Base-by-base conservation (phyloP, 169 alveolate species). In the Blepharisma undulans region DNA sequence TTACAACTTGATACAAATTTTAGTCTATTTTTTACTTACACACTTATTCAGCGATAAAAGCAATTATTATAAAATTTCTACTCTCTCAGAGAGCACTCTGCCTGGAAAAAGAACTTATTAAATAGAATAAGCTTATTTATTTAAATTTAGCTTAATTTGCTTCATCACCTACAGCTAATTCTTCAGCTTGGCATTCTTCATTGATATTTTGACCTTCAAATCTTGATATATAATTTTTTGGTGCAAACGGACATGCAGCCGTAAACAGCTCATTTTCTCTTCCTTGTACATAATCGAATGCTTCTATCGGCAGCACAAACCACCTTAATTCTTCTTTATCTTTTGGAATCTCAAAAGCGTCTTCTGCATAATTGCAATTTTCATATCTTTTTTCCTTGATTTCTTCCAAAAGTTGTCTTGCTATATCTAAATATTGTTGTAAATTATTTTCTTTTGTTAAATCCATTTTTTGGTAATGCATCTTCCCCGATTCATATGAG, bases 271-370 rank as follows among this genome's bases (percentile, higher is more conserved):
- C 66, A 48, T 48, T 1, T 48, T 48, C 66, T 48, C 66, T 48
- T 18, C 66, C 66, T 29, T 84, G 30, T 1, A 84, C 34, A 60
- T 84, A 84, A 61, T 36, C 18, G 7, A 36, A 21, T 10, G 89
- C 89, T 32, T 84, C 89, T 12, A 30, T 21, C 33, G 74, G 89
- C 10, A 71, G 61, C n/a, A 86, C 84, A 72, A 86, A 86, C 91
- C 91, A 86, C 21, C 91, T 61, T n/a, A 71, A 33, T 22, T 86
- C 27, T 72, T 86, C 91, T 21, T n/a, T 21, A n/a, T 86, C 72
- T 3, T 33, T 4, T 32, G 32, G 79, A 0, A 84, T 36, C 29
- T 6, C 77, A 36, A 60, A 33, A n/a, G 22, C 30, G 16, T 60
- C 60, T 16, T 84, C 89, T 10, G 74, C 33, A 22, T 19, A 32